Evolutionary conservation across 2,329 filamentous ascomycete genomes (phyloP).

Genomic region (Clarireedia homoeocarpa): DNA sequence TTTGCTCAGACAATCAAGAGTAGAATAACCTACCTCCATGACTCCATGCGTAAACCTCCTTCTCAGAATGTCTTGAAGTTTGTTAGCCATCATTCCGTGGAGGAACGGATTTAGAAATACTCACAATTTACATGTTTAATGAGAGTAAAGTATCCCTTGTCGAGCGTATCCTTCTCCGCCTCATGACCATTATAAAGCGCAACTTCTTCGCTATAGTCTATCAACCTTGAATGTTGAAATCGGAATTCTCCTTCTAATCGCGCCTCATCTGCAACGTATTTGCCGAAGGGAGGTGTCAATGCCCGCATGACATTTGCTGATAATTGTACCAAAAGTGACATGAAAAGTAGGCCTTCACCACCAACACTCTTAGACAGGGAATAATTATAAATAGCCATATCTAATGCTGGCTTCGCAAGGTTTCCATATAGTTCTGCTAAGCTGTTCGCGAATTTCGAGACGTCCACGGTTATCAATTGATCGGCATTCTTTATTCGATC

Average conservation of each 20-base stretch:
- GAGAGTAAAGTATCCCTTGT: conserved; percentile 97
- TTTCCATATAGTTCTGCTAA: conserved; percentile 94
- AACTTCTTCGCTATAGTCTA: conserved; percentile 93
- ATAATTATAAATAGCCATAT: conserved; percentile 96
- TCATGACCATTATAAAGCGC: conserved; percentile 88
- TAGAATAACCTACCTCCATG: conserved; percentile 56
- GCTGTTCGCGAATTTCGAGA: conserved; percentile 92
- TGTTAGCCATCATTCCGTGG: conserved; percentile 1
- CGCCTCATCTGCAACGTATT: conserved; percentile 95
- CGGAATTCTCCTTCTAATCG: conserved; percentile 91
- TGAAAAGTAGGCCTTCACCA: conserved; percentile 89
- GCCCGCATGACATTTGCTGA: conserved; percentile 88
- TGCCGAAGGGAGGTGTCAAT: conserved; percentile 90
- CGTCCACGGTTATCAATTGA: conserved; percentile 93
- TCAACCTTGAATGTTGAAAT: conserved; percentile 88
- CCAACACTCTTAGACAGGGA: conserved; percentile 92
- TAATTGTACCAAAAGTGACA: conserved; percentile 87
- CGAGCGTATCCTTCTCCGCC: conserved; percentile 89
- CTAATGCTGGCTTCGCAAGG: conserved; percentile 84
- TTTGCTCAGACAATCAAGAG: neutral
- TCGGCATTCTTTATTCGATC: conserved; percentile 98
- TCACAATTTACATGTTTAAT: conserved; percentile 89
- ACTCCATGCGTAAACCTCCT: conserved; percentile 94
- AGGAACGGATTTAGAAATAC: neutral
- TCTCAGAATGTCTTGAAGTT: conserved; percentile 63